Evolutionary conservation across 345 rosid genomes (phyloP).

Genomic region (Ricinus communis): DNA sequence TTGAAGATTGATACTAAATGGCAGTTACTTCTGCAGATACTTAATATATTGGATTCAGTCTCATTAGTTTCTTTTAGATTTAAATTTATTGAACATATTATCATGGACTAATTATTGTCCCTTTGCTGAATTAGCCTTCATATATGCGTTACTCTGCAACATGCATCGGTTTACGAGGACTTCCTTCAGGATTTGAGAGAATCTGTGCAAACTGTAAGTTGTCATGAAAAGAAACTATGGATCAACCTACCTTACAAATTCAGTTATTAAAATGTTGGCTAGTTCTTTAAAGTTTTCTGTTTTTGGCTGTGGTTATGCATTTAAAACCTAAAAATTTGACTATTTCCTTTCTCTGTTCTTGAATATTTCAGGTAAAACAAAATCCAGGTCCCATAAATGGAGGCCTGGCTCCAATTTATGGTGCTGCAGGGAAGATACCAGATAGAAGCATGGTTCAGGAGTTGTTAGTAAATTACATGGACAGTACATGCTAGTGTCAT

Average conservation of each 20-base stretch:
- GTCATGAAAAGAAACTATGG: neutral
- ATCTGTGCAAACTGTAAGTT: slow-evolving; percentile 72
- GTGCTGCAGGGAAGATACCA: slow-evolving; percentile 89
- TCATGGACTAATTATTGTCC: neutral
- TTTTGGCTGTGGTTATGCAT: neutral
- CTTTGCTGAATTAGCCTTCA: slow-evolving; percentile 61
- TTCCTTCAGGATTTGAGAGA: slow-evolving; percentile 73
- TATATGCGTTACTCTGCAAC: slow-evolving; percentile 87
- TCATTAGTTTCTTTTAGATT: neutral
- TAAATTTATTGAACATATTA: slow-evolving; percentile 2
- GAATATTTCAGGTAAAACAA: slow-evolving; percentile 56
- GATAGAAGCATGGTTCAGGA: slow-evolving; percentile 85
- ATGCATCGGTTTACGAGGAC: slow-evolving; percentile 53
- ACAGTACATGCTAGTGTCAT: slow-evolving; percentile 56
- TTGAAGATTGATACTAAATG: slow-evolving; percentile 2
- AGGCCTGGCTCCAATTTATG: slow-evolving; percentile 88
- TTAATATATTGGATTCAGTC: neutral
- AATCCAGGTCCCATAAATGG: slow-evolving; percentile 86
- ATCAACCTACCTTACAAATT: neutral
- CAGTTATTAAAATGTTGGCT: neutral
- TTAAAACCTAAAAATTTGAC: neutral
- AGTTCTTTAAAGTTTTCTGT: neutral
- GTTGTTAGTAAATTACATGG: slow-evolving; percentile 82
- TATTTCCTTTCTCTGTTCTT: neutral
- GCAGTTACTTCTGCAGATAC: neutral